Conservation (phyloP, 169 alveolate genomes). For the Theileria sp. region DNA sequence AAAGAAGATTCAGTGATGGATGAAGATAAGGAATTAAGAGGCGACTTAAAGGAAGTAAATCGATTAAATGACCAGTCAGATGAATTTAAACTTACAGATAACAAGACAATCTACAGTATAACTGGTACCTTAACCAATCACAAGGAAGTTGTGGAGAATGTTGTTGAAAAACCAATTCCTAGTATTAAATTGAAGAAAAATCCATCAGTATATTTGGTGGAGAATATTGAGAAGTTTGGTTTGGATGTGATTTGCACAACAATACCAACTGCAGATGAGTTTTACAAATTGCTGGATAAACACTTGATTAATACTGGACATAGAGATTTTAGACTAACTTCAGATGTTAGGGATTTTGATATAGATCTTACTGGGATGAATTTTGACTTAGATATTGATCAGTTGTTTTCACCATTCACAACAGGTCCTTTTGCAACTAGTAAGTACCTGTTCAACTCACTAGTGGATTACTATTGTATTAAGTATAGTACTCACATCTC, state of each 20-base stretch:
- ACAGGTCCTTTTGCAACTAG: slow-evolving; percentile 60
- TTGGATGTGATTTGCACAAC: slow-evolving; percentile 53
- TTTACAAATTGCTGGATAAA: slow-evolving; percentile 35
- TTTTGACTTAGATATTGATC: slow-evolving; percentile 68
- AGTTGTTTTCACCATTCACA: slow-evolving; percentile 63
- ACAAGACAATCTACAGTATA: not conserved
- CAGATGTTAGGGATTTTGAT: not conserved
- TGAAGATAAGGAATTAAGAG: not conserved
- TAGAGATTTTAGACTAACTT: slow-evolving; percentile 24
- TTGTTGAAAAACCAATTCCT: slow-evolving; percentile 33
- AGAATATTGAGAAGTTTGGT: slow-evolving; percentile 56
- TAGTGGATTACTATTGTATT: slow-evolving; percentile 70
- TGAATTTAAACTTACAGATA: not conserved
- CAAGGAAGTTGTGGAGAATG: slow-evolving; percentile 48
- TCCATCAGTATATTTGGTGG: slow-evolving; percentile 54
- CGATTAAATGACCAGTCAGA: not conserved
- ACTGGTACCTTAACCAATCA: slow-evolving; percentile 31
- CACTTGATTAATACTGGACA: slow-evolving; percentile 22
- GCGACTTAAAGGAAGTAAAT: not conserved
- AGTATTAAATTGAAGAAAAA: slow-evolving; percentile 13
- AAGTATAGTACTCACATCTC: slow-evolving; percentile 68
- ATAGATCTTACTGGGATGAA: slow-evolving; percentile 45
- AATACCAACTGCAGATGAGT: slow-evolving; percentile 48
- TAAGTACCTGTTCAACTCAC: slow-evolving; percentile 65
- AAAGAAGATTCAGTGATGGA: not conserved